phyloP scores from a whole-genome alignment of 139 green algal species.

The Micromonas pusilla region DNA sequence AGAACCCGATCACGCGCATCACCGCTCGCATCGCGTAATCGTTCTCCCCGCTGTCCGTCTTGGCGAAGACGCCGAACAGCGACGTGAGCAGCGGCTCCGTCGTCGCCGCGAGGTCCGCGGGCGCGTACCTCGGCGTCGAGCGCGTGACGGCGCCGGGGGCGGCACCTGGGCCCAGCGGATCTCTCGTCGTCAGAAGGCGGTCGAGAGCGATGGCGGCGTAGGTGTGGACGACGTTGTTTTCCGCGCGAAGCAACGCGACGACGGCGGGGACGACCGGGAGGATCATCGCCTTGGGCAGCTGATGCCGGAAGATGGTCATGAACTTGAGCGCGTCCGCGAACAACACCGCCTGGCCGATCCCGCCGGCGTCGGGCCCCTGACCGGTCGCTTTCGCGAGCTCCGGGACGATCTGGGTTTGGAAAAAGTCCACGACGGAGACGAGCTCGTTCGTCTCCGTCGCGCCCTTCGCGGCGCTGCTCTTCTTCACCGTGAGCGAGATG shows the following conservation, averaged over 20 bases:
- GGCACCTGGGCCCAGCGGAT: background rate
- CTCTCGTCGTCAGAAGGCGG: constrained; percentile 59
- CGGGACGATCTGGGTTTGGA: constrained; percentile 64
- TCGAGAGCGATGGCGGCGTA: constrained; percentile 91
- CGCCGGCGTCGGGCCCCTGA: background rate
- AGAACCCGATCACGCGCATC: constrained; percentile 78
- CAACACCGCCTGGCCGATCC: constrained; percentile 58
- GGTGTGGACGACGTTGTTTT: constrained; percentile 89
- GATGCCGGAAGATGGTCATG: constrained; percentile 76
- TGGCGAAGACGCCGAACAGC: constrained; percentile 78
- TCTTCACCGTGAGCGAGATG: constrained; percentile 75
- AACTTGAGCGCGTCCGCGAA: constrained; percentile 95
- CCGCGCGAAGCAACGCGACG: constrained; percentile 51
- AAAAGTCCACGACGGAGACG: constrained; percentile 86
- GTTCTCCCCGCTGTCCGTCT: constrained; percentile 82
- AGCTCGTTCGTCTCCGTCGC: constrained; percentile 82
- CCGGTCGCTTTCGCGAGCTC: constrained; percentile 54
- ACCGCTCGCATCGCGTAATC: constrained; percentile 89
- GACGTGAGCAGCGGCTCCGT: constrained; percentile 60
- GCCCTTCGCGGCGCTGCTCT: constrained; percentile 70
- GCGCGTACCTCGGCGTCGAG: constrained; percentile 40
- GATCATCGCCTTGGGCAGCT: constrained; percentile 61
- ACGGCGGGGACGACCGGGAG: constrained; percentile 60
- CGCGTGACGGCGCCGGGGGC: background rate
- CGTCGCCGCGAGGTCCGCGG: constrained; percentile 57